Percentiles rank a stretch among this genome's conserved stretches.
phyloP scores from a whole-genome alignment of 345 rosid species.

The Brassica cretica region DNA sequence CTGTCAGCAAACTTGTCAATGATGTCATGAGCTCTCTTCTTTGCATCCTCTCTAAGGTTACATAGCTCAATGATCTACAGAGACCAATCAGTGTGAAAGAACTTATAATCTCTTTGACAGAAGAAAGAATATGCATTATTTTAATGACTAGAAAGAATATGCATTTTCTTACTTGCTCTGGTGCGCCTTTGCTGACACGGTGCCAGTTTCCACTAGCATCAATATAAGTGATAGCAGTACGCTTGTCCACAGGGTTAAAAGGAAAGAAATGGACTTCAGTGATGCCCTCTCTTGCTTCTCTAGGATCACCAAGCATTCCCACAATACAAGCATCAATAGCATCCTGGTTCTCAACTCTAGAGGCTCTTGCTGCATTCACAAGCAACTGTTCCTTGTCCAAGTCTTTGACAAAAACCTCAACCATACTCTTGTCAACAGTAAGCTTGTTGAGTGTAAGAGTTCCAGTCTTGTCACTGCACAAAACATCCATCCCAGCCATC shows the following conservation, averaged over 20 bases:
- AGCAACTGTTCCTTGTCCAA: constrained; percentile 58
- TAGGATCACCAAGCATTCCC: constrained; percentile 45
- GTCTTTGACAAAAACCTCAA: constrained; percentile 74
- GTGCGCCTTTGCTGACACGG: constrained; percentile 81
- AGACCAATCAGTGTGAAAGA: background rate
- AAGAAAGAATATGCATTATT: background rate
- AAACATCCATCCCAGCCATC: constrained; percentile 91
- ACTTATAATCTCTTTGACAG: background rate
- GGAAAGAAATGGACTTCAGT: constrained; percentile 81
- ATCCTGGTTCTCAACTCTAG: constrained; percentile 83
- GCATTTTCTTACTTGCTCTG: constrained; percentile 61
- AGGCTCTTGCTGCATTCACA: constrained; percentile 74
- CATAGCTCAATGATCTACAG: constrained; percentile 68
- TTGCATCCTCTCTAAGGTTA: constrained; percentile 60
- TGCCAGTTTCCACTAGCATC: constrained; percentile 71
- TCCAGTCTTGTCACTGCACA: constrained; percentile 87
- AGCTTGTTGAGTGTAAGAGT: constrained; percentile 90
- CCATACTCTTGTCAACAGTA: constrained; percentile 72
- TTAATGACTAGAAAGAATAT: background rate
- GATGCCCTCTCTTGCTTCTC: constrained; percentile 67
- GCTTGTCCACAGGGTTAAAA: constrained; percentile 85
- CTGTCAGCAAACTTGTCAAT: constrained; percentile 89
- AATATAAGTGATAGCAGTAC: constrained; percentile 79
- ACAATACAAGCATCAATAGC: constrained; percentile 53
- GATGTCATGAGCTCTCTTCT: constrained; percentile 69